These are phyloP conservation scores for Prunus fruticosa DNA, from an alignment of 306 rosid species.

Conservation along the genomic window DNA sequence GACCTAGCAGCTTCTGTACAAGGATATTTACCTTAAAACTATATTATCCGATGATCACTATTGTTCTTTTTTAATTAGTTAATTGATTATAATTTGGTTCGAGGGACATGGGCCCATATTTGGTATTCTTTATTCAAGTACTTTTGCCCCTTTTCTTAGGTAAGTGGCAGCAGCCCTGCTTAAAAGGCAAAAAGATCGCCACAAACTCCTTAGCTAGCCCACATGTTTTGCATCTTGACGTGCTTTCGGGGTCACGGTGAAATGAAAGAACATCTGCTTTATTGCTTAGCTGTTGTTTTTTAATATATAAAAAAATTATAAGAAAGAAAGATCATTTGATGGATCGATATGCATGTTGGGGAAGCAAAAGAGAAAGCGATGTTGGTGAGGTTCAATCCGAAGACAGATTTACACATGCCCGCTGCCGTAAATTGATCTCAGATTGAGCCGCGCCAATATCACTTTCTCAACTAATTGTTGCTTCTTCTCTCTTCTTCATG, in stretches of 20 bases:
- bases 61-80: constrained; percentile 25
- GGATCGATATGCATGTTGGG: constrained; percentile 29
- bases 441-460: constrained; percentile 99
- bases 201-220: constrained; percentile 20
- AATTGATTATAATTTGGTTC: neutral
- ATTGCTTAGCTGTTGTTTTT: neutral
- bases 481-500: neutral
- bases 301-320: neutral
- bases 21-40: constrained; percentile 34
- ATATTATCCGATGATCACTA: constrained; percentile 30
- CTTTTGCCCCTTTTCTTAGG: constrained; percentile 43
- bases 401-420: constrained; percentile 68
- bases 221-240: constrained; percentile 20
- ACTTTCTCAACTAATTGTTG: constrained; percentile 44
- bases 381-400: constrained; percentile 99
- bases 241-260: constrained; percentile 24
- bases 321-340: constrained; percentile 2
- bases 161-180: constrained; percentile 37
- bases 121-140: constrained; percentile 44
- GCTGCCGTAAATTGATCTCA: constrained; percentile 69
- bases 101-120: constrained; percentile 47
- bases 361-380: constrained; percentile 63
- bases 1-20: constrained; percentile 25
- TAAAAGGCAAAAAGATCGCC: constrained; percentile 39
- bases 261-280: constrained; percentile 23